A percentile compares a stretch with the other conserved stretches of the same genome.
Conservation (phyloP, 371 early-diverging fungal genomes). For the Mortierella polycephala region DNA sequence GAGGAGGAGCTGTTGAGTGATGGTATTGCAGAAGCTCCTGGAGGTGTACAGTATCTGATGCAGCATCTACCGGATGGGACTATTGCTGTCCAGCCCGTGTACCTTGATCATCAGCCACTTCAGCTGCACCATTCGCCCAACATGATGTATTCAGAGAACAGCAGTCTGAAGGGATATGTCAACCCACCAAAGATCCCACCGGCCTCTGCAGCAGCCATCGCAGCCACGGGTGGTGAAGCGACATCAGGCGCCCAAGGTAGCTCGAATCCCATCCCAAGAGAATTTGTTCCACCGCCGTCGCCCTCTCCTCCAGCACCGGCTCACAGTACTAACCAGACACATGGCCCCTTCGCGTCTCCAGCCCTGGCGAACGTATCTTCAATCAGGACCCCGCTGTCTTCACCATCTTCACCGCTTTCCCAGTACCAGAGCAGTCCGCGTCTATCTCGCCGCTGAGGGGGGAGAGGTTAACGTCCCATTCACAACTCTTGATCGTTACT, state of each 20-base stretch:
- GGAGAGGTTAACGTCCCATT: too few species aligned
- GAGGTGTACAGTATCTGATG: constrained; percentile 44
- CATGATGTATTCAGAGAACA: constrained; percentile 39
- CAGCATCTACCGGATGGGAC: constrained; percentile 48
- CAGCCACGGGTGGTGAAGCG: background rate
- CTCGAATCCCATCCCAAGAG: constrained; percentile 1
- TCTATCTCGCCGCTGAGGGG: too few species aligned
- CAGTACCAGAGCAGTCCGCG: too few species aligned
- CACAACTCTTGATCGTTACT: too few species aligned
- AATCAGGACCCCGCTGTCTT: background rate
- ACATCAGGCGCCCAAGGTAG: background rate
- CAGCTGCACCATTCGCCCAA: constrained; percentile 36
- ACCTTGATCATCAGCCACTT: constrained; percentile 35
- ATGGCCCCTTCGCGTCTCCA: constrained; percentile 10
- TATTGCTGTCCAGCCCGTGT: constrained; percentile 49
- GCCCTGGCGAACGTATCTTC: background rate
- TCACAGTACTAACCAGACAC: background rate
- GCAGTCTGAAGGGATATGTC: constrained; percentile 27
- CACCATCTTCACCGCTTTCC: background rate
- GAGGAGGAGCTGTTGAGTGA: background rate
- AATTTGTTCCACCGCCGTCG: background rate
- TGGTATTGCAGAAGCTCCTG: background rate
- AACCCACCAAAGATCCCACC: background rate
- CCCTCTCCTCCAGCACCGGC: too few species aligned
- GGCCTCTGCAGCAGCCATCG: background rate